Base-by-base conservation (phyloP, 805 yeast species). In the Candida hungchunana region DNA sequence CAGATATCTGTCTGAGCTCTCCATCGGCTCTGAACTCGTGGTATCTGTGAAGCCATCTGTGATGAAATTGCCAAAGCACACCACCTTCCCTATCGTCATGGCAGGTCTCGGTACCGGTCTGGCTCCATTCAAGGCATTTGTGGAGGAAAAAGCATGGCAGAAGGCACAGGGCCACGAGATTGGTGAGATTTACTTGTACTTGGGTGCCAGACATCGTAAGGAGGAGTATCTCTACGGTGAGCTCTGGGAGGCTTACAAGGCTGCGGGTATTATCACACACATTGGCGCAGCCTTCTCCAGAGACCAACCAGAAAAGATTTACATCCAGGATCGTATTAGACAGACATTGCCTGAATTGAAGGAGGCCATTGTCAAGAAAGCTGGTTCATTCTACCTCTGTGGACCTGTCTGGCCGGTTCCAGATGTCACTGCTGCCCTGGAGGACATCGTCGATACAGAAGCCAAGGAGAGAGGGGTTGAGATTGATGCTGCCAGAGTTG, bases 331-430 rank as follows among this genome's bases (percentile, higher is more conserved):
- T 63, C 78, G 82, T 60, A 90, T 90, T 59, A 75, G 88, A 55
- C 86, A 87, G 59, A 74, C 77, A 40, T 64, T 86, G 53, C 72
- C 68, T 34, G 81, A 76, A 29, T 72, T 90, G 61, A 82, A 83
- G 31, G 84, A 77, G 28, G 89, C 96, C 33, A 77, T 90, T 62
- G 82, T 79, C 29, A 65, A 68, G 45, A 73, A 88, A 64, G 67
- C 80, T 39, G 97, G 97, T 39, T 80, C 88, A 18, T 90, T 90
- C 75, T 90, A 90, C 67, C 72, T 90, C 59, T 90, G 97, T 77
- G 97, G 97, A 44, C 97, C 97, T 28, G 90, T 97, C 2, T 90
- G 97, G 97, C 97, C 97, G 22, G 97, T 90, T 55, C 96, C 97
- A 9, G 96, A 89, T 60, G 84, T 90, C 52, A 84, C 96, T 35